Evolutionary conservation across 306 rosid genomes (phyloP).

Genomic region (Gastrolobium villosum): DNA sequence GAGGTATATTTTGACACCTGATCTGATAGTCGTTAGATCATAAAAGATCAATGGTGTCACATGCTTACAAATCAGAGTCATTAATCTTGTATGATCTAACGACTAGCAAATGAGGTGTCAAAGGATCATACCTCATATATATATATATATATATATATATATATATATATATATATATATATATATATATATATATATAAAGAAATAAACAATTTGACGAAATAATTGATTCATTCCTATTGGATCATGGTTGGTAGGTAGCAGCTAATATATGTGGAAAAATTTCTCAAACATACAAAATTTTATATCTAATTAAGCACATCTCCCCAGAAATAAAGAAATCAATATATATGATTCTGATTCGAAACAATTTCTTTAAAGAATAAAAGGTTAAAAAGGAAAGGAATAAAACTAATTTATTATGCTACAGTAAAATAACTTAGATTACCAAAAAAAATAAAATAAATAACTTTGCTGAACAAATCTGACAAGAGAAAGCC

Average conservation of each 20-base stretch:
- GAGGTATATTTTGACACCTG: too few relatives aligned
- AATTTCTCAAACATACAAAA: not conserved
- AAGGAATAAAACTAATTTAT: not conserved
- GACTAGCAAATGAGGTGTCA: too few relatives aligned
- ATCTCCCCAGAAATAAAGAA: not conserved
- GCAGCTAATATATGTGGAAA: not conserved
- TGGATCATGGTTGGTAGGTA: not conserved
- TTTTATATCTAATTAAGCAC: not conserved
- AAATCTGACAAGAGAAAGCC: not conserved
- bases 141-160: too few relatives aligned
- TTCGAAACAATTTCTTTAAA: not conserved
- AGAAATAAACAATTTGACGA: slow-evolving; percentile 2
- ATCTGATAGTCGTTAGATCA: too few relatives aligned
- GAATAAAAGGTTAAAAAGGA: not conserved
- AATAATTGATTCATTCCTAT: not conserved
- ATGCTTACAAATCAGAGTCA: too few relatives aligned
- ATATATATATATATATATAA: not conserved
- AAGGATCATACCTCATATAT: too few relatives aligned
- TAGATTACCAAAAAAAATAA: too few relatives aligned
- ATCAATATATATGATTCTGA: not conserved
- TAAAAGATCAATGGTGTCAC: too few relatives aligned
- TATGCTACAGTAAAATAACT: not conserved
- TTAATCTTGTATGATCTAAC: too few relatives aligned
- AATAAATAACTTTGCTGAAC: not conserved
- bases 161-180: too few relatives aligned